Conservation (phyloP, 1,284 basidiomycete species). For the Microbotryum saponariae region DNA sequence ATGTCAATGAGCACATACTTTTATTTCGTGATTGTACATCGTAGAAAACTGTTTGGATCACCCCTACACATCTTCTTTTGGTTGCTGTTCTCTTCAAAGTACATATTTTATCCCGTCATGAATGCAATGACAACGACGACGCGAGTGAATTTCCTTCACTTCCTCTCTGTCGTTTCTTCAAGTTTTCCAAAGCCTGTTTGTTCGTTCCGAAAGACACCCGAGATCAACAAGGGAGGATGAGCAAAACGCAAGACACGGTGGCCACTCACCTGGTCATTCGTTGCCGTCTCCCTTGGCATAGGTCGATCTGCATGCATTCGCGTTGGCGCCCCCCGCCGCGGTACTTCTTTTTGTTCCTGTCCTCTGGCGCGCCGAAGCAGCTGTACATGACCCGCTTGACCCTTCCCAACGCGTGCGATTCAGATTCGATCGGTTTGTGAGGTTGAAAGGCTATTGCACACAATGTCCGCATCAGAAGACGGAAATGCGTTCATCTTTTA, state of each 20-base stretch:
- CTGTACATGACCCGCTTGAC: slow-evolving; percentile 76
- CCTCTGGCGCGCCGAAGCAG: slow-evolving; percentile 38
- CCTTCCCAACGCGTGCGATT: slow-evolving; percentile 74
- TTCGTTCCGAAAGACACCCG: neutral
- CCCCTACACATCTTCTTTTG: no score
- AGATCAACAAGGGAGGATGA: no score
- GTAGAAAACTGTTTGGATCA: no score
- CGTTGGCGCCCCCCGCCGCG: slow-evolving; percentile 58
- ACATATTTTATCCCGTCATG: no score
- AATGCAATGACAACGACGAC: no score
- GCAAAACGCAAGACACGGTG: slow-evolving; percentile 41
- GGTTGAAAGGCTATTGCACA: slow-evolving; percentile 73
- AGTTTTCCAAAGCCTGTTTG: slow-evolving; percentile 70
- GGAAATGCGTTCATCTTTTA: no score
- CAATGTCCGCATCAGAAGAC: no score
- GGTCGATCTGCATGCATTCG: neutral
- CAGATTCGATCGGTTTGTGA: slow-evolving; percentile 63
- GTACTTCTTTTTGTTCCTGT: slow-evolving; percentile 49
- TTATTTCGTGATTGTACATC: no score
- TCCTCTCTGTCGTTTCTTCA: slow-evolving; percentile 70
- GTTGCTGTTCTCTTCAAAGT: no score
- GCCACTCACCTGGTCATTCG: slow-evolving; percentile 71
- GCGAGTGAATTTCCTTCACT: slow-evolving; percentile 7
- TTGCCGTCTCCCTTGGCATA: slow-evolving; percentile 62
- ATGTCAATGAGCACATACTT: no score